Evolutionary conservation across 2,329 filamentous ascomycete species (phyloP).

Genomic region (Immersiporthe knoxdaviesiana): DNA sequence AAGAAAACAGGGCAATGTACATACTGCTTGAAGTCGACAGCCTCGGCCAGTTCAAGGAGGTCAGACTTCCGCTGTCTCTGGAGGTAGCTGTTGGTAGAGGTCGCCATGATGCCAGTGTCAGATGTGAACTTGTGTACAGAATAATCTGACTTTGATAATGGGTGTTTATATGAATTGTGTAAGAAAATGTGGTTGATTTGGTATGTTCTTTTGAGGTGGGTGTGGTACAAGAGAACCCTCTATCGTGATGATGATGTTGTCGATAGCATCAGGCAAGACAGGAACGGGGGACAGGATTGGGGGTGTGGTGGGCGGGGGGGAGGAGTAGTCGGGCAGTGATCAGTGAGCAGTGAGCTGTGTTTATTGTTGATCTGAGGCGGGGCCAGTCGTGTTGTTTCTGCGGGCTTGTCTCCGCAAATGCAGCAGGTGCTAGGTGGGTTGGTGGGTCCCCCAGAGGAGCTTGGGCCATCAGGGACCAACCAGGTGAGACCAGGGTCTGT

Average conservation of each 20-base stretch:
- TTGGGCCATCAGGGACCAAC: constrained; percentile 19
- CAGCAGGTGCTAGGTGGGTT: constrained; percentile 1
- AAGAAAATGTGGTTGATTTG: constrained; percentile 39
- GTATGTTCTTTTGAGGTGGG: constrained; percentile 30
- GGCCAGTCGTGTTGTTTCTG: not conserved
- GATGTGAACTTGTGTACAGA: not conserved
- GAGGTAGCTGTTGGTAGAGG: constrained; percentile 68
- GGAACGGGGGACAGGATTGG: constrained; percentile 5
- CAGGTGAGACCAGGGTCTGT: not conserved
- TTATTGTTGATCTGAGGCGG: constrained; percentile 18
- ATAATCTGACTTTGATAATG: constrained; percentile 38
- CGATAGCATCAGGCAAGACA: constrained; percentile 19
- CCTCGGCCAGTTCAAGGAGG: constrained; percentile 73
- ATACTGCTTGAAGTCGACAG: constrained; percentile 73
- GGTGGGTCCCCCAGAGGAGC: constrained; percentile 10
- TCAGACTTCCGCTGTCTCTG: constrained; percentile 82
- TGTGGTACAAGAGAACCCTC: constrained; percentile 15
- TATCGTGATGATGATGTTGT: constrained; percentile 16
- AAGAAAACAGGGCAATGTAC: too few relatives aligned
- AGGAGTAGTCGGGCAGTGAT: not conserved
- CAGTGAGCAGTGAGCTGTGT: constrained; percentile 9
- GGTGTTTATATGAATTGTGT: constrained; percentile 22
- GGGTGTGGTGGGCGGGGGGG: constrained; percentile 14
- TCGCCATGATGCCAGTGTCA: constrained; percentile 54
- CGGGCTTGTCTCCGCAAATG: not conserved